A percentile compares a stretch with the other conserved stretches of the same genome.
Evolutionary conservation across 1,139 yeast genomes (phyloP).

Genomic region (Pichia sp.): DNA sequence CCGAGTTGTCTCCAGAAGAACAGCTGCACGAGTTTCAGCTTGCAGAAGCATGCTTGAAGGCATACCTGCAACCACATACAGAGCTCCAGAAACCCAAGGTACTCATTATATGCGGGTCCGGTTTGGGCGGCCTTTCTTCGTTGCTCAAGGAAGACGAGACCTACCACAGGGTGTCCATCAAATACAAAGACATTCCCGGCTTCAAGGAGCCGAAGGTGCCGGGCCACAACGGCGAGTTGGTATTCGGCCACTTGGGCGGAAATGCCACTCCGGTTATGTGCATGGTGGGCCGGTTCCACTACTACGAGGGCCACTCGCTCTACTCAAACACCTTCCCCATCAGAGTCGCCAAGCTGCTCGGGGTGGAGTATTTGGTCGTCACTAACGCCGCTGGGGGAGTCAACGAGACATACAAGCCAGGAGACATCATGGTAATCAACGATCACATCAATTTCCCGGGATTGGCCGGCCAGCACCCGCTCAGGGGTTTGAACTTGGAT

Average conservation of each 20-base stretch:
- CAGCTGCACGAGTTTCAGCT: conserved; percentile 9
- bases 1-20: conserved; percentile 4
- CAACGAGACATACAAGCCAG: conserved; percentile 61
- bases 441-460: conserved; percentile 94
- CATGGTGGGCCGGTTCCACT: conserved; percentile 91
- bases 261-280: conserved; percentile 78
- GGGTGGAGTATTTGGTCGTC: conserved; percentile 59
- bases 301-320: conserved; percentile 84
- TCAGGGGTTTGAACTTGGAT: conserved; percentile 81
- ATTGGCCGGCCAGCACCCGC: conserved; percentile 79
- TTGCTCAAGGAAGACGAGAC: conserved; percentile 35
- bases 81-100: conserved; percentile 45
- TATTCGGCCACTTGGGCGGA: conserved; percentile 71
- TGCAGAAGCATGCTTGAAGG: conserved; percentile 3
- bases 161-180: conserved; percentile 42
- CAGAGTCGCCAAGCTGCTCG: conserved; percentile 64
- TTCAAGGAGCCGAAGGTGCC: conserved; percentile 78
- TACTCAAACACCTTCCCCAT: conserved; percentile 83
- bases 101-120: conserved; percentile 90
- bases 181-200: conserved; percentile 72
- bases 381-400: conserved; percentile 97
- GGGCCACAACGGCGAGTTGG: conserved; percentile 83
- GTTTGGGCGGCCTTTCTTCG: conserved; percentile 80
- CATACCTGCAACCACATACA: conserved; percentile 6
- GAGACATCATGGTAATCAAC: conserved; percentile 84